Conservation (phyloP, 208 protist genomes). For the Dictyostelium gargantuum region DNA sequence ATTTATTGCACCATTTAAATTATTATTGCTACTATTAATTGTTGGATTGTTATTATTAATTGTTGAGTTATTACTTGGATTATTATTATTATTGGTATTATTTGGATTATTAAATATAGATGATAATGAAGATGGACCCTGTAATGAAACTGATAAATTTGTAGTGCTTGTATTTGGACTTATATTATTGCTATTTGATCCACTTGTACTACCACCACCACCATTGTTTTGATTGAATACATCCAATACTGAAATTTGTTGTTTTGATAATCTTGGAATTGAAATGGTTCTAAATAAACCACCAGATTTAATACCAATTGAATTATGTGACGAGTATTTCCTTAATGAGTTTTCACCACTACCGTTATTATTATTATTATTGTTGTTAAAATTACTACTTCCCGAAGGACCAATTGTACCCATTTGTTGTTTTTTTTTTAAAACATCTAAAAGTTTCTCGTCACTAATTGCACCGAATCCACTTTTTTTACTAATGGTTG, state of each 20-base stretch:
- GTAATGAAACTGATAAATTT: background rate
- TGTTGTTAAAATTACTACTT: too few relatives aligned
- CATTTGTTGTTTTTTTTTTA: background rate
- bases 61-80: background rate
- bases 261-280: conserved; percentile 18
- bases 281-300: conserved; percentile 35
- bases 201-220: background rate
- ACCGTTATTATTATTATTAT: background rate
- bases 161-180: background rate
- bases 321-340: conserved; percentile 39
- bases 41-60: background rate
- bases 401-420: too few relatives aligned
- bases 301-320: conserved; percentile 3
- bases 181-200: background rate
- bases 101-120: background rate
- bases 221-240: background rate
- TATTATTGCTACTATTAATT: too few relatives aligned
- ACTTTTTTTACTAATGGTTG: background rate
- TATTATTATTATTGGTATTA: background rate
- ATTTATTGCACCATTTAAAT: too few relatives aligned
- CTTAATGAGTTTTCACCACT: background rate
- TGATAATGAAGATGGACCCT: background rate
- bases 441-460: background rate
- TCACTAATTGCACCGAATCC: background rate
- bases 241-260: conserved; percentile 15